A percentile compares a stretch with the other conserved stretches of the same genome.
phyloP scores from a whole-genome alignment of 2,329 filamentous ascomycete genomes.

The Curvularia sp. region DNA sequence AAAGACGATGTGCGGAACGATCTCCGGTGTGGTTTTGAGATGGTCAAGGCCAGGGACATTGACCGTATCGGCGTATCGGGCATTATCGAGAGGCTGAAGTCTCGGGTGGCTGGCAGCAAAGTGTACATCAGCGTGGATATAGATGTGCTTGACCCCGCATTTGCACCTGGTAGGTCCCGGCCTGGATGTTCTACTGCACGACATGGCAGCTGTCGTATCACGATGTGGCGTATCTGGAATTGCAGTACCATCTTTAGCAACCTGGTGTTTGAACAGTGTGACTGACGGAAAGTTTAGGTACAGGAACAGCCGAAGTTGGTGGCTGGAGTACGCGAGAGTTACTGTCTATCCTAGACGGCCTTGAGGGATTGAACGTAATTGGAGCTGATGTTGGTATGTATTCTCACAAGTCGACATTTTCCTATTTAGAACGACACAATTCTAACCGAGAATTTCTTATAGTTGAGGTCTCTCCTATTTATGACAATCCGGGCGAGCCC shows the following conservation, averaged over 20 bases:
- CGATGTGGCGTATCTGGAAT: background rate
- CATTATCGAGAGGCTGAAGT: slow-evolving; percentile 58
- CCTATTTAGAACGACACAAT: background rate
- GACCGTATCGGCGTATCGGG: slow-evolving; percentile 59
- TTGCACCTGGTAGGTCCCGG: slow-evolving; percentile 57
- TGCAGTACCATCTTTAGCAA: background rate
- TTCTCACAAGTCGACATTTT: background rate
- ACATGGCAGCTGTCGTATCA: background rate
- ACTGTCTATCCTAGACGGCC: slow-evolving; percentile 64
- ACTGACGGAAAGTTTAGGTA: slow-evolving; percentile 47
- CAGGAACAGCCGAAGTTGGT: slow-evolving; percentile 67
- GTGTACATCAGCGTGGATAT: slow-evolving; percentile 67
- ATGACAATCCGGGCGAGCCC: slow-evolving; percentile 67
- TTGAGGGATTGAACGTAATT: slow-evolving; percentile 65
- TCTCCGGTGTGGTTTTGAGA: slow-evolving; percentile 65
- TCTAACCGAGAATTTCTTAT: slow-evolving; percentile 11
- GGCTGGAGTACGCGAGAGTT: slow-evolving; percentile 69
- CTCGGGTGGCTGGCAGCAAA: slow-evolving; percentile 59
- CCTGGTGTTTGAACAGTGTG: background rate
- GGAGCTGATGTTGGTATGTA: slow-evolving; percentile 63
- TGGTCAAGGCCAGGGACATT: slow-evolving; percentile 63
- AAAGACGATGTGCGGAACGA: slow-evolving; percentile 65
- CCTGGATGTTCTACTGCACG: background rate
- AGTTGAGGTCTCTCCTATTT: slow-evolving; percentile 69
- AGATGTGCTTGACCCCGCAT: slow-evolving; percentile 64